Evolutionary conservation across 2,329 filamentous ascomycete species (phyloP).

Genomic region (Diaporthe destruens): DNA sequence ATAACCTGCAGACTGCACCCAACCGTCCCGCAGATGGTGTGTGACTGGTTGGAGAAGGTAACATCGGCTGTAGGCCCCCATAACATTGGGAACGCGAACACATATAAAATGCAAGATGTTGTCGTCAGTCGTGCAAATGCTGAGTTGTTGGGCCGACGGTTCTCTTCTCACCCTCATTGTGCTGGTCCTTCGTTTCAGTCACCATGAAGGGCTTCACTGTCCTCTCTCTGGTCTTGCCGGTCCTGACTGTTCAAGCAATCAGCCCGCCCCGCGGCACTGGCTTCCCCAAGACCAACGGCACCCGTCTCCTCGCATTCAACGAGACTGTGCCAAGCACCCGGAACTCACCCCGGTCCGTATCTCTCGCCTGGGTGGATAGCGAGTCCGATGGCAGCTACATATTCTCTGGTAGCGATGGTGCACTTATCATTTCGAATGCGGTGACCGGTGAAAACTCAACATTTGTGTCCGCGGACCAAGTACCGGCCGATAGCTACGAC

Average conservation of each 20-base stretch:
- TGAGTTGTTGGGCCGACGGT: too few species aligned
- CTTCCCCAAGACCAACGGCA: slow-evolving; percentile 27
- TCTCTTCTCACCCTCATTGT: slow-evolving; percentile 1
- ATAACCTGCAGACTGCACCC: slow-evolving; percentile 11
- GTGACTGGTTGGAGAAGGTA: slow-evolving; percentile 28
- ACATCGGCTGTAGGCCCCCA: slow-evolving; percentile 14
- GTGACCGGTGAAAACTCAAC: slow-evolving; percentile 67
- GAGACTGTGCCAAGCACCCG: slow-evolving; percentile 23
- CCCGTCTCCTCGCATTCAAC: slow-evolving; percentile 22
- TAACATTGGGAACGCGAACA: neutral
- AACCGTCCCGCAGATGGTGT: slow-evolving; percentile 9
- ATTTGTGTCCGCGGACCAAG: slow-evolving; percentile 69
- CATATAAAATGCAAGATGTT: neutral
- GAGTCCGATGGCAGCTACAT: slow-evolving; percentile 23
- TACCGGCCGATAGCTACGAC: slow-evolving; percentile 67
- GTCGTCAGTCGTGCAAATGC: neutral
- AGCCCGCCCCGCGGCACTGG: slow-evolving; percentile 2
- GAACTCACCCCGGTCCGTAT: neutral
- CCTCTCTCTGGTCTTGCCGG: slow-evolving; percentile 1
- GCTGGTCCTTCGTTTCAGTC: slow-evolving; percentile 5
- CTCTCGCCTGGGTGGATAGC: slow-evolving; percentile 11
- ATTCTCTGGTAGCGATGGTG: neutral
- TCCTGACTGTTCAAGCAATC: neutral
- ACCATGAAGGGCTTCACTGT: slow-evolving; percentile 17
- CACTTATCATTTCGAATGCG: slow-evolving; percentile 11